Base-by-base conservation (phyloP, 192 early-diverging fungal species). In the Linnemannia zychae region DNA sequence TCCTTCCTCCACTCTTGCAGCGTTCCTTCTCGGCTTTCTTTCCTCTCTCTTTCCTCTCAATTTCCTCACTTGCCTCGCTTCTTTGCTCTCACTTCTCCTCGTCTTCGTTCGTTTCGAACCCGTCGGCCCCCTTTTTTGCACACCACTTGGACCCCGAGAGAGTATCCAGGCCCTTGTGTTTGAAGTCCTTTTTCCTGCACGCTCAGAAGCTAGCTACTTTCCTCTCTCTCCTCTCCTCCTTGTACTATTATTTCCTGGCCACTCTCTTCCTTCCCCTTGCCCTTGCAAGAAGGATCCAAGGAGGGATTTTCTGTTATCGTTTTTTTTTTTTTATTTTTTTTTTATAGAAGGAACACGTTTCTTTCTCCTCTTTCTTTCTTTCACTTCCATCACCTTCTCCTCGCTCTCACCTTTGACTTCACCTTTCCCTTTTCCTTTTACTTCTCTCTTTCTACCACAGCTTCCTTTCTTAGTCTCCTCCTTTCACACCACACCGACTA, bases 241-340 rank as follows among this genome's bases (percentile, higher is more conserved):
- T 68, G 20, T 7, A n/a, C 31, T 15, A 63, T 63, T 63, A 15
- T 22, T 16, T 13, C 9, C 13, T 31, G 28, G 12, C 40, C 40
- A 44, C 40, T 52, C 16, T 57, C 57, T 63, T 1, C 67, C 37
- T 40, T 40, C 37, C 38, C 67, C 37, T 40, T 36, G 66, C 68
- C 36, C 68, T 71, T 71, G 24, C 69, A 18, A 68, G 33, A 18
- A n/a, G n/a, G 17, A 33, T 37, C 67, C 33, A 68, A 6, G 37
- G 38, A 68, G 67, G 37, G 31, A 4, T 7, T 31, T n/a, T n/a
- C n/a, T n/a, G n/a, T n/a, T n/a, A n/a, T n/a, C n/a, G n/a, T 1
- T 67, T 7, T 24, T 71, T 11, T 71, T 71, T 48, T 71, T 46
- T 47, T 46, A 40, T 11, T 71, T 71, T 46, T 28, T 49, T 49